A percentile compares a stretch with the other conserved stretches of the same genome.
phyloP scores from a whole-genome alignment of 2,329 filamentous ascomycete species.

The Cercospora janseana region DNA sequence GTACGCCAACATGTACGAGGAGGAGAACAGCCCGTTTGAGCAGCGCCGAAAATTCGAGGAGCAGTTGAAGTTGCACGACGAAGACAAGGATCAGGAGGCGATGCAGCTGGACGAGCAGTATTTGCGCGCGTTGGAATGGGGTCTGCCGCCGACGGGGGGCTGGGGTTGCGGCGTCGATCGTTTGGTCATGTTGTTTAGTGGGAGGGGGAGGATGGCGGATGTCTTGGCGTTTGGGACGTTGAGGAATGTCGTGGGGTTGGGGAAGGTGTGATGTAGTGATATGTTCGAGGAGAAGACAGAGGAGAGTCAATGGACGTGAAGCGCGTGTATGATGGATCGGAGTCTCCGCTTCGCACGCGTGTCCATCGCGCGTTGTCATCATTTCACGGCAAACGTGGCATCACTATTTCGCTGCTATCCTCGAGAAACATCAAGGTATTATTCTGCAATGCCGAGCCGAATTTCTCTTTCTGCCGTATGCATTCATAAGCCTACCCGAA shows the following conservation, averaged over 20 bases:
- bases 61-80: conserved; percentile 46
- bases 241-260: conserved; percentile 54
- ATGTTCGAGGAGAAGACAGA: not conserved
- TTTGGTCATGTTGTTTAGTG: conserved; percentile 85
- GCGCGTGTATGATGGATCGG: no score
- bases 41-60: conserved; percentile 79
- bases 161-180: conserved; percentile 95
- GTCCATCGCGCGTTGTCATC: no score
- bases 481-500: no score
- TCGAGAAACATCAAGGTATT: no score
- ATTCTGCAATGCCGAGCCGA: no score
- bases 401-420: no score
- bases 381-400: no score
- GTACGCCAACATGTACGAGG: conserved; percentile 95
- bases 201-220: conserved; percentile 75
- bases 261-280: conserved; percentile 9
- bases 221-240: conserved; percentile 86
- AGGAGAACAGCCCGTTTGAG: conserved; percentile 88
- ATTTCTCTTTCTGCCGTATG: no score
- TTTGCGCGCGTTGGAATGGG: conserved; percentile 78
- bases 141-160: conserved; percentile 89
- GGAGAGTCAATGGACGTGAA: no score
- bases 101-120: conserved; percentile 73
- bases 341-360: no score
- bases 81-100: conserved; percentile 48